A percentile compares a stretch with the other conserved stretches of the same genome.
Evolutionary conservation across 495 filamentous ascomycete genomes (phyloP).

Genomic region (Neurospora sublineolata): DNA sequence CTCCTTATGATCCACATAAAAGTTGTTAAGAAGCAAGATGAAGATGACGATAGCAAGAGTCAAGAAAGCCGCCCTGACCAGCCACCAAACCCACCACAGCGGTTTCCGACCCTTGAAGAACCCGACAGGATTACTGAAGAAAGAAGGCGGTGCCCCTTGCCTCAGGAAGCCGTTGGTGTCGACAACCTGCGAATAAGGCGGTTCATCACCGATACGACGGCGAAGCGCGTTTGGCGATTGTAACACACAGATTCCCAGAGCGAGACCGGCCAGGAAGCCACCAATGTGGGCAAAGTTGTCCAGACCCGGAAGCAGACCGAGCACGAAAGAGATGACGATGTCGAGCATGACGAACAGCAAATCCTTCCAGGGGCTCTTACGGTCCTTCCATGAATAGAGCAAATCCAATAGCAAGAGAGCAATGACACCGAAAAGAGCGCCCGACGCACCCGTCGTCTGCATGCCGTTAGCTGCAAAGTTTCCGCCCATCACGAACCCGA

Average conservation of each 20-base stretch:
- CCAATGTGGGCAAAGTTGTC: conserved; percentile 98
- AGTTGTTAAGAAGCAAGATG: conserved; percentile 76
- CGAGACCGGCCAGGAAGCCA: conserved; percentile 86
- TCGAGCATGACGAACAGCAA: conserved; percentile 75
- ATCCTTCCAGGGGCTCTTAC: conserved; percentile 63
- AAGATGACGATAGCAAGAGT: conserved; percentile 69
- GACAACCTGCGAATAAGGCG: conserved; percentile 30
- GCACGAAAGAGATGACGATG: conserved; percentile 77
- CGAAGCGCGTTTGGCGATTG: conserved; percentile 76
- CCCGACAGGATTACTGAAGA: conserved; percentile 55
- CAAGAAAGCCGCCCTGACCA: conserved; percentile 69
- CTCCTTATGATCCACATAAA: conserved; percentile 64
- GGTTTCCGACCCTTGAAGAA: conserved; percentile 91
- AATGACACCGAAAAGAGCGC: conserved; percentile 80
- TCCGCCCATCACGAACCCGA: conserved; percentile 89
- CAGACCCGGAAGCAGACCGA: conserved; percentile 82
- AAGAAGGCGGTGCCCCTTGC: conserved; percentile 39
- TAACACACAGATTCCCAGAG: conserved; percentile 73
- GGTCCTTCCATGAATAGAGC: conserved; percentile 78
- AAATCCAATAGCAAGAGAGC: conserved; percentile 81
- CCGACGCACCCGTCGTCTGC: conserved; percentile 78
- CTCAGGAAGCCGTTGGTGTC: conserved; percentile 26
- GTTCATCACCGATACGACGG: conserved; percentile 59
- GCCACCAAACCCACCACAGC: conserved; percentile 97
- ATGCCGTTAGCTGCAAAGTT: conserved; percentile 77